Base-by-base conservation (phyloP, 495 filamentous ascomycete species). In the Bryoglossum gracile region DNA sequence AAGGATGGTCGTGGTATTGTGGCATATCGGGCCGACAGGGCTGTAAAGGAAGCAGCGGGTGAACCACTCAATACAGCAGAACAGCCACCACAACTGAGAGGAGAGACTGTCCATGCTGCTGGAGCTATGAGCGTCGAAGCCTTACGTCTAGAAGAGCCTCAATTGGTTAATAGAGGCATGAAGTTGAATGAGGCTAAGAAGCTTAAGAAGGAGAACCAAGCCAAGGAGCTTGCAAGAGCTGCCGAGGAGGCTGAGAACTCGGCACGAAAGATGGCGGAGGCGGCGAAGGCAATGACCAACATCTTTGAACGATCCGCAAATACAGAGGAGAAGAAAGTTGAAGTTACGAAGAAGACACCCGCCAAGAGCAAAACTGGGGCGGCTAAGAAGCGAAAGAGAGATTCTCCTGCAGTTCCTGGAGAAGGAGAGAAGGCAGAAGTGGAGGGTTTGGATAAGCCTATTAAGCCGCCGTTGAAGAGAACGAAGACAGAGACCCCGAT, bases 111-210 rank as follows among this genome's bases (percentile, higher is more conserved):
- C 4, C 64, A 68, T 48, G 69, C 74, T 13, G 65, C 69, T 40
- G 74, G 75, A 23, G 69, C 73, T 3, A 66, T 77, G 30, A 71
- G 69, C 37, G 44, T 70, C 21, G 74, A 76, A 24, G 67, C 73
- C 16, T 50, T 76, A 39, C 65, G 41, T 48, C 14, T 67, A 11
- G 70, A 77, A 19, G 80, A 82, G 50, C 68, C 73, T 42, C 67
- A 73, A 26, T 56, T 88, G 18, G 86, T 80, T 60, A 95, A 94
- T 61, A 77, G 86, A 16, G 89, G 88, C 6, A 94, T 94, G 87
- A 87, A 88, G 57, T 63, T 94, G 39, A 94, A 94, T 61, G 86
- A 94, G 59, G 87, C 88, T 4, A 95, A 95, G 71, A 94, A 92
- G 59, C 69, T 88, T 43, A 95, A 94, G 70, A 80, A 82, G 37